phyloP scores from a whole-genome alignment of 495 filamentous ascomycete species.

The Daldinia decipiens region DNA sequence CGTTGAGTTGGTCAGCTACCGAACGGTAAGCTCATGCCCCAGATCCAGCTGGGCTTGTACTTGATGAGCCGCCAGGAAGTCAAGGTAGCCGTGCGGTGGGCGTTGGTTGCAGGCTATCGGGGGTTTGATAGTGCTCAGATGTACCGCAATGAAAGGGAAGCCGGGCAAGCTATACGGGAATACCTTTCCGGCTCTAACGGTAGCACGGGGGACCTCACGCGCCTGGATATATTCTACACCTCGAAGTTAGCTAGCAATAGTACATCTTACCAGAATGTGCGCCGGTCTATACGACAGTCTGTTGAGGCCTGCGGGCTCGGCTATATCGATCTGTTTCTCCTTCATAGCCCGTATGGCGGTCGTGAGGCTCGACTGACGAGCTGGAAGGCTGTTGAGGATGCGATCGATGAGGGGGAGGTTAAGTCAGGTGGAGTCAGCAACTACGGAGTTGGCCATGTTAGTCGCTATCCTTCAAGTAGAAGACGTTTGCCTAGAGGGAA shows the following conservation, averaged over 20 bases:
- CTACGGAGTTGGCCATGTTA: conserved; percentile 72
- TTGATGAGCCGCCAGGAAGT: conserved; percentile 64
- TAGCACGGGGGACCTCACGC: conserved; percentile 57
- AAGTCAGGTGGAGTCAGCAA: conserved; percentile 73
- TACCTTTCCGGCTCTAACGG: conserved; percentile 55
- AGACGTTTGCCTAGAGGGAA: neutral
- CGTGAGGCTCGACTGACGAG: conserved; percentile 65
- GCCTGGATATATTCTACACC: conserved; percentile 74
- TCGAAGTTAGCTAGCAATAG: conserved; percentile 69
- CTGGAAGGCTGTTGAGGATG: conserved; percentile 74
- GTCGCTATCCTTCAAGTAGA: conserved; percentile 28
- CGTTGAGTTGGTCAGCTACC: conserved; percentile 55
- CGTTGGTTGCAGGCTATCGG: conserved; percentile 59
- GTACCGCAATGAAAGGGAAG: conserved; percentile 71
- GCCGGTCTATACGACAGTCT: conserved; percentile 64
- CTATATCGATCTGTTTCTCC: conserved; percentile 77
- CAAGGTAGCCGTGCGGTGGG: conserved; percentile 57
- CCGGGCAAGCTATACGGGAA: conserved; percentile 64
- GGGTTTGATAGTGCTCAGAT: conserved; percentile 70
- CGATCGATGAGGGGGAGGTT: conserved; percentile 67
- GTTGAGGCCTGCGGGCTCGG: conserved; percentile 65
- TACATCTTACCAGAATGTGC: conserved; percentile 65
- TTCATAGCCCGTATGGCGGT: conserved; percentile 74
- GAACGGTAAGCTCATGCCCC: conserved; percentile 69
- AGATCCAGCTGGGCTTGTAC: conserved; percentile 75